Evolutionary conservation across 2,329 filamentous ascomycete species (phyloP).

Genomic region (Bipolaris bicolor): DNA sequence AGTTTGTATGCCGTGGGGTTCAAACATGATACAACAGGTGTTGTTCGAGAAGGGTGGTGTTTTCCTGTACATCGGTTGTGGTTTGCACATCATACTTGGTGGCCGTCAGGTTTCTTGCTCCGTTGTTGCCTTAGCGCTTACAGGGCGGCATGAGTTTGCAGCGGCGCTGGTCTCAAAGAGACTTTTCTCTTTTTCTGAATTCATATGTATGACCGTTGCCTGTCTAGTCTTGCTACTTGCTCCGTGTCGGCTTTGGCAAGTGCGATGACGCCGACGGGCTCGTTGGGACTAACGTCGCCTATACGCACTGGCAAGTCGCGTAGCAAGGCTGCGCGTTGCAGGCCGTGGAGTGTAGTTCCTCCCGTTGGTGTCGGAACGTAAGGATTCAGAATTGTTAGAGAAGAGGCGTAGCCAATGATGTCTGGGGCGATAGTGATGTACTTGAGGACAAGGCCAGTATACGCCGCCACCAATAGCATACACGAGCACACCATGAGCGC

Average conservation of each 20-base stretch:
- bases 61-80: neutral
- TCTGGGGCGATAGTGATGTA: constrained; percentile 37
- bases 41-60: neutral
- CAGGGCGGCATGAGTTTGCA: neutral
- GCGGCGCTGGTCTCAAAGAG: no score
- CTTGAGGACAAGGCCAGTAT: constrained; percentile 34
- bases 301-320: constrained; percentile 34
- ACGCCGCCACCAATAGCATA: constrained; percentile 33
- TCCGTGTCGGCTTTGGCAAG: constrained; percentile 31
- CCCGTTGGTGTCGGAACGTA: constrained; percentile 9
- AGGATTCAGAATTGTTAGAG: constrained; percentile 19
- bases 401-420: constrained; percentile 31
- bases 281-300: constrained; percentile 37
- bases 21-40: constrained; percentile 1
- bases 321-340: constrained; percentile 32
- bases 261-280: constrained; percentile 37
- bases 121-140: neutral
- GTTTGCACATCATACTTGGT: neutral
- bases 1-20: neutral
- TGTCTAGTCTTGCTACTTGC: constrained; percentile 23
- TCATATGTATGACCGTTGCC: constrained; percentile 34
- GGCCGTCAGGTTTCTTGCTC: neutral
- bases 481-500: constrained; percentile 31
- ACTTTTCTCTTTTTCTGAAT: neutral
- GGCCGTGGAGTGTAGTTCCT: constrained; percentile 6